phyloP scores from a whole-genome alignment of 176 grass and related monocot species.

The Chrysopogon serrulatus region DNA sequence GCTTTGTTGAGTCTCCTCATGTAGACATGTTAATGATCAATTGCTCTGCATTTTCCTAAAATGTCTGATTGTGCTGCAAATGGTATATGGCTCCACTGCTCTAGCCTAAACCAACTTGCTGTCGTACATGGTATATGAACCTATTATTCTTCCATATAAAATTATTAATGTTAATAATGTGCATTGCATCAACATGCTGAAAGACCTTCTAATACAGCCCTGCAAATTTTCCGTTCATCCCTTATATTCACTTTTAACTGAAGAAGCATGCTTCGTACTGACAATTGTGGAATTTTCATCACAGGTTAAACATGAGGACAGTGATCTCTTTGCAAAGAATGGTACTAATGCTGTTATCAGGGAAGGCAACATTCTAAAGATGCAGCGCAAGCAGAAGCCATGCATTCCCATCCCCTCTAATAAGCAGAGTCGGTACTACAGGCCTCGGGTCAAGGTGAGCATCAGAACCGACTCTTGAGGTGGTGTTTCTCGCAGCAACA shows the following conservation, averaged over 20 bases:
- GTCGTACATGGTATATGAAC: background rate
- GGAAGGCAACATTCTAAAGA: conserved; percentile 54
- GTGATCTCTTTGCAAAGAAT: conserved; percentile 53
- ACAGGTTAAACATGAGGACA: conserved; percentile 53
- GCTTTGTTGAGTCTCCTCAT: conserved; percentile 16
- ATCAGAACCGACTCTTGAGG: conserved; percentile 5
- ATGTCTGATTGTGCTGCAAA: background rate
- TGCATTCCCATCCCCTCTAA: conserved; percentile 62
- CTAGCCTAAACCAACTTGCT: background rate
- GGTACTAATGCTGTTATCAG: conserved; percentile 35
- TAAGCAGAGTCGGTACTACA: conserved; percentile 62
- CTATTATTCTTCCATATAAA: background rate
- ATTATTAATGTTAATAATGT: background rate
- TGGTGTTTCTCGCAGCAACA: background rate
- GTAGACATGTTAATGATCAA: background rate
- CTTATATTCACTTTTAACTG: background rate
- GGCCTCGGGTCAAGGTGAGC: conserved; percentile 93
- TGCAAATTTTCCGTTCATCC: background rate
- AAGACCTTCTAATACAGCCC: background rate
- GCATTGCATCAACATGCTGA: background rate
- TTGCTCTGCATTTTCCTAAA: background rate
- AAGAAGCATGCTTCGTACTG: background rate
- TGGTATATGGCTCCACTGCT: background rate
- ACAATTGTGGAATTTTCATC: background rate
- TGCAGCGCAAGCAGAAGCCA: conserved; percentile 80